Conservation (phyloP, 371 early-diverging fungal species). For the Scutellospora calospora region DNA sequence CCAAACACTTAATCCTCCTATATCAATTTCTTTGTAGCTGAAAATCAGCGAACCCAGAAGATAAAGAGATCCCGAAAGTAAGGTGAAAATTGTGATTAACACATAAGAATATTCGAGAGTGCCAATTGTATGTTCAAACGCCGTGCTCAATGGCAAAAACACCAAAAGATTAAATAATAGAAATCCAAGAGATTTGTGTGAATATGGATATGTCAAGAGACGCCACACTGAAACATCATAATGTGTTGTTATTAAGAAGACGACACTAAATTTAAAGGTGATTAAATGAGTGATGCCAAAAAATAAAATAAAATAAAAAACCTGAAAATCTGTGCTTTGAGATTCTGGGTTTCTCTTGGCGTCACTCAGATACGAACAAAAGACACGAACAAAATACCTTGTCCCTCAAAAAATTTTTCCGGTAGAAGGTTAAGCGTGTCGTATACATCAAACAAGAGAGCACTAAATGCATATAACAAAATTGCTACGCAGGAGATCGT, state of each 20-base stretch:
- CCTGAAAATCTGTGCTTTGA: too few relatives aligned
- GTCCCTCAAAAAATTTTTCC: slow-evolving; percentile 15
- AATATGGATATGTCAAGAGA: slow-evolving; percentile 38
- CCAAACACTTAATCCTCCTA: slow-evolving; percentile 42
- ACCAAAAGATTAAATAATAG: slow-evolving; percentile 33
- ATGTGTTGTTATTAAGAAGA: neutral
- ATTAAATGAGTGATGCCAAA: too few relatives aligned
- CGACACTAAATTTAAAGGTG: neutral
- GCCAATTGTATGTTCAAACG: slow-evolving; percentile 42
- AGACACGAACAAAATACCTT: slow-evolving; percentile 7
- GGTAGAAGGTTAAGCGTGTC: neutral
- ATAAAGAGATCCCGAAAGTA: slow-evolving; percentile 39
- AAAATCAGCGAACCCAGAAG: slow-evolving; percentile 18
- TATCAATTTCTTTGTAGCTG: neutral
- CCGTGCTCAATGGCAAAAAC: slow-evolving; percentile 37
- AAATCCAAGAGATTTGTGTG: slow-evolving; percentile 32
- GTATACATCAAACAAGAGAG: neutral
- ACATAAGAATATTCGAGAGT: slow-evolving; percentile 42
- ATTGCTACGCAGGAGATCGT: slow-evolving; percentile 22
- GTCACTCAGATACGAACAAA: neutral
- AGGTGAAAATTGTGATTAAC: slow-evolving; percentile 39
- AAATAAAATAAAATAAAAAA: too few relatives aligned
- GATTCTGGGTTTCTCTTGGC: too few relatives aligned
- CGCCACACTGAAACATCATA: slow-evolving; percentile 19
- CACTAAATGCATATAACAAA: slow-evolving; percentile 5